phyloP scores from a whole-genome alignment of 1,139 yeast species.

The Yamadazyma epiphylla region DNA sequence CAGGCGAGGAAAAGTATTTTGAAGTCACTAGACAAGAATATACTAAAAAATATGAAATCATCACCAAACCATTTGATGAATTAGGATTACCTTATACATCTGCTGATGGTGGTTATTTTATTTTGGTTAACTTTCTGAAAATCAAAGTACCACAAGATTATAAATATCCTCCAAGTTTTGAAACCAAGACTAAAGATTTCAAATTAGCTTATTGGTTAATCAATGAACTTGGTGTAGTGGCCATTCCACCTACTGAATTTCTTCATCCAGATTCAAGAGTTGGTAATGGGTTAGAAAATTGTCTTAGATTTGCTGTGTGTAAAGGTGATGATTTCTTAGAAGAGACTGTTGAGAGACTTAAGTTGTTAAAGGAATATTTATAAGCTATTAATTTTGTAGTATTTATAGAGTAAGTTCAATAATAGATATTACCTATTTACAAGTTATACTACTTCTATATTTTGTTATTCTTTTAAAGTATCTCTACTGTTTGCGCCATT shows the following conservation, averaged over 20 bases:
- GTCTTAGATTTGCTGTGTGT: constrained; percentile 92
- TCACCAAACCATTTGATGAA: constrained; percentile 78
- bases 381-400: constrained; percentile 9
- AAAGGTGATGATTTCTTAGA: constrained; percentile 78
- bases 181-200: constrained; percentile 75
- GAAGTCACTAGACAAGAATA: constrained; percentile 65
- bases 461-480: constrained; percentile 2
- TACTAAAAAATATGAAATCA: constrained; percentile 62
- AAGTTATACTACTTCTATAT: neutral
- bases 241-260: constrained; percentile 95
- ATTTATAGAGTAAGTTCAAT: constrained; percentile 2
- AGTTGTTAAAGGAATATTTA: constrained; percentile 63
- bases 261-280: constrained; percentile 56
- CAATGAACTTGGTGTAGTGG: constrained; percentile 88
- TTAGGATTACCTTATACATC: constrained; percentile 81
- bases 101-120: constrained; percentile 92
- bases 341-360: constrained; percentile 76
- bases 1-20: constrained; percentile 63
- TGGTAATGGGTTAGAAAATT: constrained; percentile 75
- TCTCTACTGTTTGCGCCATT: constrained; percentile 12
- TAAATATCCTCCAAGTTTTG: constrained; percentile 64
- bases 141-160: constrained; percentile 74
- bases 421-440: neutral
- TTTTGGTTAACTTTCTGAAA: constrained; percentile 81
- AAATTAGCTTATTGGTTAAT: constrained; percentile 89